phyloP scores from a whole-genome alignment of 306 rosid genomes.

The Begonia loranthoides region DNA sequence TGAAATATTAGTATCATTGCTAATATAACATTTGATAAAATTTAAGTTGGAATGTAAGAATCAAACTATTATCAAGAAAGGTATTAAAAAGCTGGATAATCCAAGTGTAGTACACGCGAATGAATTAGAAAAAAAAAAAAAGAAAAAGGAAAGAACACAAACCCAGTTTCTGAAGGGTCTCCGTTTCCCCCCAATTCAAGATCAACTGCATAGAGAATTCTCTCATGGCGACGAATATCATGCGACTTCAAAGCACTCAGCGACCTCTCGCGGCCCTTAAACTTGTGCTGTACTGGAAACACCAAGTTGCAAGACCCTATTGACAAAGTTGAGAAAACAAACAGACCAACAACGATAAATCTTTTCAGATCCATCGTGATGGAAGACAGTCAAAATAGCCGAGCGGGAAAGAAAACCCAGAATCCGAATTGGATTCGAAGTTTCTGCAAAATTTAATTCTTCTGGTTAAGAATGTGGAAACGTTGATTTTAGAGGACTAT shows the following conservation, averaged over 20 bases:
- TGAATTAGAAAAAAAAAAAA: too few species aligned
- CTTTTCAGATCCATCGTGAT: constrained; percentile 34
- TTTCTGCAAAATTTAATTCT: neutral
- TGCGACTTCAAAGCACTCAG: constrained; percentile 47
- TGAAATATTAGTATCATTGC: too few species aligned
- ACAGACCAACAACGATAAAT: constrained; percentile 10
- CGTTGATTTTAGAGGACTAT: too few species aligned
- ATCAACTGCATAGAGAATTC: constrained; percentile 59
- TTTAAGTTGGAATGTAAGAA: too few species aligned
- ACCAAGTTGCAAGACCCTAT: constrained; percentile 35
- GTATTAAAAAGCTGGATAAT: too few species aligned
- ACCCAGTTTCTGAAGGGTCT: constrained; percentile 62
- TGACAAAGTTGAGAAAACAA: constrained; percentile 11
- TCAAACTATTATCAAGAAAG: too few species aligned
- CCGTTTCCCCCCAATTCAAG: constrained; percentile 73
- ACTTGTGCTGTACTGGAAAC: constrained; percentile 49
- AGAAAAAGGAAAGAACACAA: neutral
- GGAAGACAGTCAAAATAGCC: neutral
- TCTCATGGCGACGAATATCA: constrained; percentile 51
- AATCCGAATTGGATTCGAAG: neutral
- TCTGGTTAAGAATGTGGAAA: too few species aligned
- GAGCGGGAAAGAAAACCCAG: constrained; percentile 10
- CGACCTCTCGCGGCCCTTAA: constrained; percentile 29
- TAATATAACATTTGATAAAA: too few species aligned
- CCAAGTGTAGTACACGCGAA: too few species aligned